Percentiles rank a stretch among this genome's conserved stretches.
Conservation (phyloP, 1,139 yeast species). For the Groenewaldozyma auringiensis region DNA sequence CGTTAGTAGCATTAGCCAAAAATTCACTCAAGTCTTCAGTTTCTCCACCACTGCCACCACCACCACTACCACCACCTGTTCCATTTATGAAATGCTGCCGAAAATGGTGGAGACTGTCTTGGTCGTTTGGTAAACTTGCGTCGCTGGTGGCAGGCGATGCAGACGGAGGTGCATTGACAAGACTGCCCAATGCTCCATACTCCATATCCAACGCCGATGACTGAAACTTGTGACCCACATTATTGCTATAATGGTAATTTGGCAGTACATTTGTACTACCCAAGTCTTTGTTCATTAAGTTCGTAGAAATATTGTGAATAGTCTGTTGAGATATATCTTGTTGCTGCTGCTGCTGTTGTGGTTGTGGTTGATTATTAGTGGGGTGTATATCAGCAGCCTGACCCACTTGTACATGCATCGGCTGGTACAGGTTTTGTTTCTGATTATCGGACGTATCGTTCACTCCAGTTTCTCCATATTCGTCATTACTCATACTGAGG, state of each 20-base stretch:
- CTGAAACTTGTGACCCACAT: constrained; percentile 36
- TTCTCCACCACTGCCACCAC: constrained; percentile 9
- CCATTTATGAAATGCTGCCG: constrained; percentile 13
- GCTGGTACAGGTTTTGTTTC: too few species aligned
- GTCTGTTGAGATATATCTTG: too few species aligned
- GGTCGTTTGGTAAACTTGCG: constrained; percentile 22
- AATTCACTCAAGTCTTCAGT: constrained; percentile 16
- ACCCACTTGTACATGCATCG: too few species aligned
- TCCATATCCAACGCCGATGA: constrained; percentile 77
- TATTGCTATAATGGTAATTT: too few species aligned
- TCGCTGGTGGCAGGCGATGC: constrained; percentile 21
- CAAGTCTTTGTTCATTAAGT: too few species aligned
- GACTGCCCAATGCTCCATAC: constrained; percentile 60
- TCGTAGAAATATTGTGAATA: too few species aligned
- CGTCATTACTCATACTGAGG: too few species aligned
- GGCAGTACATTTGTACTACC: too few species aligned
- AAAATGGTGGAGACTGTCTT: constrained; percentile 13
- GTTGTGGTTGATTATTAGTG: neutral
- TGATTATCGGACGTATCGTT: too few species aligned
- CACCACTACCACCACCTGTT: constrained; percentile 10
- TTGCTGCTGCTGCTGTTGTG: too few species aligned
- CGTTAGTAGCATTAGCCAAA: constrained; percentile 12
- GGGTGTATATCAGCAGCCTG: neutral
- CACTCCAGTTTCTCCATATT: neutral
- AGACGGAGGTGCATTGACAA: constrained; percentile 21